A percentile compares a stretch with the other conserved stretches of the same genome.
Evolutionary conservation across 78 protist genomes (phyloP).

Genomic region (Chrysochromulina parva): DNA sequence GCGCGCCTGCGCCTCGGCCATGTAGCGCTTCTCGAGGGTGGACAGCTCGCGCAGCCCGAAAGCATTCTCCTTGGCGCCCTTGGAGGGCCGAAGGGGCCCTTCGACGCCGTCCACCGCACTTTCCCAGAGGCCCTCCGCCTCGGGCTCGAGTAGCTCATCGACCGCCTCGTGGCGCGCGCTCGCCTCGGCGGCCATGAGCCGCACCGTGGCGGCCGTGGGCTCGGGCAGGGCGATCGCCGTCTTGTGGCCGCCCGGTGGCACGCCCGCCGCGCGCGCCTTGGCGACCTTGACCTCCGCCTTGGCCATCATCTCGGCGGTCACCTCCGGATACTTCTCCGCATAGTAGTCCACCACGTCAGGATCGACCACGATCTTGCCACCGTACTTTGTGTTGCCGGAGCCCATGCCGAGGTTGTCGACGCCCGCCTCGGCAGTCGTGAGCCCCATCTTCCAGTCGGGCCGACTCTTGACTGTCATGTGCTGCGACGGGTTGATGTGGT

Average conservation of each 20-base stretch:
- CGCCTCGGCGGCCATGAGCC: neutral
- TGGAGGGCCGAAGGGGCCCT: too few species aligned
- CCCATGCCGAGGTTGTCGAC: neutral
- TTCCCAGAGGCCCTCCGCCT: neutral
- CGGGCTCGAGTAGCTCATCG: conserved; percentile 18
- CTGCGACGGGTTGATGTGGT: neutral
- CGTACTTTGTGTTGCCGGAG: neutral
- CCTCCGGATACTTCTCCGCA: neutral
- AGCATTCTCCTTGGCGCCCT: neutral
- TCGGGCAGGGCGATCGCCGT: neutral
- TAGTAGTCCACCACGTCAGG: neutral
- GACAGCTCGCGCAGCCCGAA: neutral
- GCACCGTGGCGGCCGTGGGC: neutral
- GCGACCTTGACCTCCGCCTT: neutral
- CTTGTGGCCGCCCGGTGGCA: neutral
- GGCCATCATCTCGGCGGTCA: neutral
- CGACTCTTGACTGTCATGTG: neutral
- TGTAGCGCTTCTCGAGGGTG: neutral
- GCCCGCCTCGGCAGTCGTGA: too few species aligned
- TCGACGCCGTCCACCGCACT: neutral
- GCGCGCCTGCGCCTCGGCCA: neutral
- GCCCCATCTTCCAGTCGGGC: neutral
- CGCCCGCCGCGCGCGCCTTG: neutral
- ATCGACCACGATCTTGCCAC: neutral
- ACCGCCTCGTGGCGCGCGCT: neutral